Evolutionary conservation across 768 basidiomycete species (phyloP), one percentile per base, ranked within the genome.

Genomic region (Mycena rebaudengoi): DNA sequence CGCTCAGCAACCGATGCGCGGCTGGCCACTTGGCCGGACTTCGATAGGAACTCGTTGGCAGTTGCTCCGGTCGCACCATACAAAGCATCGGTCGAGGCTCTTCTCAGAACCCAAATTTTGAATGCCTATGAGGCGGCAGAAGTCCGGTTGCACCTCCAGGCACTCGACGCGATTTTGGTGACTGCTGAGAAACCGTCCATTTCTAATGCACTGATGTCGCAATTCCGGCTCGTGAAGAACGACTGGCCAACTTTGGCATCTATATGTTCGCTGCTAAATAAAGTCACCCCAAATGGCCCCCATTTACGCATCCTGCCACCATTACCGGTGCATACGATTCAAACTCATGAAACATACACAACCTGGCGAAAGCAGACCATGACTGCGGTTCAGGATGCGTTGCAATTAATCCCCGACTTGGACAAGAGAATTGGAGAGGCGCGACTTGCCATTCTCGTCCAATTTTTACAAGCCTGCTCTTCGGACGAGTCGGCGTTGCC

Each of bases 161-260:
- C 25, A 13, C 48, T 68, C 18, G 53, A 64, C 20, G 35, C 39
- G 2, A 43, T 51, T 12, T 30, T 68, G 2, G 41, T 13, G 13
- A 35, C 29, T 2, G 44, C 64, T 33, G 51, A 46, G 25, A 32
- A 35, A 8, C 52, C 41, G 18, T 44, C 53, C 26, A 33, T 35
- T 23, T 46, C 51, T 8, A 18, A 20, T 10, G 40, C 28, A 2
- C 30, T 68, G 14, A 40, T 23, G 29, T 28, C 8, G 7, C 41
- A 35, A 21, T 7, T 61, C 2, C 20, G 54, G 26, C 21, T 12
- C 8, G 35, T 58, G 6, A 33, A 64, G 48, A 20, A 10, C 18
- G 62, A 64, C 40, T 68, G 62, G 66, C 53, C 30, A 21, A 62
- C 64, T 10, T 30, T 68, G 29, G 26, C 43, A 37, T 62, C 66